Percentiles rank a stretch among this genome's conserved stretches.
phyloP scores from a whole-genome alignment of 2,329 filamentous ascomycete genomes.

The Fusarium sp. region DNA sequence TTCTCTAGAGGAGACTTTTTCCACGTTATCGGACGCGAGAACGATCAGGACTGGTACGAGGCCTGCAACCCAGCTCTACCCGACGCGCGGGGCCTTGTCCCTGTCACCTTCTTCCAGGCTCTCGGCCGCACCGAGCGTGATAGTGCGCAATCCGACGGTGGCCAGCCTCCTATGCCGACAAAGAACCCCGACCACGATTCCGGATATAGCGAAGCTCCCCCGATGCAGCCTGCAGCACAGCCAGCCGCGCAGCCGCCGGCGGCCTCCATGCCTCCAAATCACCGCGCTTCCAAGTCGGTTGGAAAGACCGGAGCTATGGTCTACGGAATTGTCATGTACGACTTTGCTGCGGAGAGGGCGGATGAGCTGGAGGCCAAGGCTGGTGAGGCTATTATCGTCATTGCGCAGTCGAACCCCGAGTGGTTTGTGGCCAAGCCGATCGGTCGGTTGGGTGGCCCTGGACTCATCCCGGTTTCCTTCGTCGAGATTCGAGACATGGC shows the following conservation, averaged over 20 bases:
- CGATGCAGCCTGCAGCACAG: conserved; percentile 42
- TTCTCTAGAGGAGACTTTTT: conserved; percentile 98
- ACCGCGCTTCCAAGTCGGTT: conserved; percentile 64
- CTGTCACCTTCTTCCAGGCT: conserved; percentile 92
- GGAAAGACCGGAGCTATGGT: conserved; percentile 83
- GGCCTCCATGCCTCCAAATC: conserved; percentile 47
- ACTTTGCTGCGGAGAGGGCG: conserved; percentile 94
- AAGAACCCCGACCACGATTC: conserved; percentile 87
- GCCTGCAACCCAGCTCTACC: conserved; percentile 94
- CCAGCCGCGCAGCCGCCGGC: conserved; percentile 8
- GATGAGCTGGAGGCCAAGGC: conserved; percentile 96
- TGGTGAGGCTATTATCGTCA: conserved; percentile 97
- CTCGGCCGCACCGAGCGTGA: conserved; percentile 93
- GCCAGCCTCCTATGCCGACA: conserved; percentile 58
- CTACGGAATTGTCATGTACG: conserved; percentile 96
- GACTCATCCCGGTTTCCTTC: conserved; percentile 95
- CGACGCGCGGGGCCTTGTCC: conserved; percentile 89
- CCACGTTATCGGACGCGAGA: conserved; percentile 95
- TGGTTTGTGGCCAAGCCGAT: conserved; percentile 99
- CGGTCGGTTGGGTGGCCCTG: conserved; percentile 92
- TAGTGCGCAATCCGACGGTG: conserved; percentile 77
- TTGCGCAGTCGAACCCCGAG: conserved; percentile 97
- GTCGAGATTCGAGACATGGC: conserved; percentile 97
- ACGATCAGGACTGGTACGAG: conserved; percentile 97
- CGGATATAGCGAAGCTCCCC: conserved; percentile 71